Percentiles rank a stretch among this genome's conserved stretches.
phyloP scores from a whole-genome alignment of 1,139 yeast genomes.

The Sugiyamaella neomexicana region DNA sequence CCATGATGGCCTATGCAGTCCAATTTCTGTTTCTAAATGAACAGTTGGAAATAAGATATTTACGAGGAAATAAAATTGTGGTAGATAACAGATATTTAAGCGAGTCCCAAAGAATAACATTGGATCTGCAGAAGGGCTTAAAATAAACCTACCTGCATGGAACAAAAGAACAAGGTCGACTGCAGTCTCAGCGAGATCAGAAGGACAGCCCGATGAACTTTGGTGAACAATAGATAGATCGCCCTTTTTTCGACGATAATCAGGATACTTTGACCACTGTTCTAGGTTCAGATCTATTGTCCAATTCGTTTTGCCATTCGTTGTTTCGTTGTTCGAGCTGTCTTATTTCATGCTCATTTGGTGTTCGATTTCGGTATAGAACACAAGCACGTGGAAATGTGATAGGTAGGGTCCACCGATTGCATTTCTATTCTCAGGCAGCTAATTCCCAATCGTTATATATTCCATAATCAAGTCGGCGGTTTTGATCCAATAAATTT shows the following conservation, averaged over 20 bases:
- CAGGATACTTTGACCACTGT: too few relatives aligned
- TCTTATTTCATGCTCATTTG: background rate
- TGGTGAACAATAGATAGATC: too few relatives aligned
- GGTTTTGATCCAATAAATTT: too few relatives aligned
- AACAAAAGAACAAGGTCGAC: background rate
- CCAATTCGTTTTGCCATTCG: too few relatives aligned
- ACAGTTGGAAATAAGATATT: background rate
- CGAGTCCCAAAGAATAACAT: background rate
- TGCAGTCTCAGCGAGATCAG: background rate
- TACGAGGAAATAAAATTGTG: background rate
- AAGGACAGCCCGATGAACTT: too few relatives aligned
- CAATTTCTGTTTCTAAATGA: background rate
- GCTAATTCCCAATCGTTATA: background rate
- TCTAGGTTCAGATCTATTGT: too few relatives aligned
- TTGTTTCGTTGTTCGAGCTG: too few relatives aligned
- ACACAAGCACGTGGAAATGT: background rate
- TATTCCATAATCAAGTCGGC: background rate
- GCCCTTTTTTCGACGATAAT: too few relatives aligned
- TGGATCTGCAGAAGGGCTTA: background rate
- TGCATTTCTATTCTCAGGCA: background rate
- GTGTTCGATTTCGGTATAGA: background rate
- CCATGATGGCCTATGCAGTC: background rate
- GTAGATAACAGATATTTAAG: background rate
- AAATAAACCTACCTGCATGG: constrained; percentile 2
- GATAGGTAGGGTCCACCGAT: background rate